Conservation (phyloP, 2,329 filamentous ascomycete genomes). For the Fusarium sp. region DNA sequence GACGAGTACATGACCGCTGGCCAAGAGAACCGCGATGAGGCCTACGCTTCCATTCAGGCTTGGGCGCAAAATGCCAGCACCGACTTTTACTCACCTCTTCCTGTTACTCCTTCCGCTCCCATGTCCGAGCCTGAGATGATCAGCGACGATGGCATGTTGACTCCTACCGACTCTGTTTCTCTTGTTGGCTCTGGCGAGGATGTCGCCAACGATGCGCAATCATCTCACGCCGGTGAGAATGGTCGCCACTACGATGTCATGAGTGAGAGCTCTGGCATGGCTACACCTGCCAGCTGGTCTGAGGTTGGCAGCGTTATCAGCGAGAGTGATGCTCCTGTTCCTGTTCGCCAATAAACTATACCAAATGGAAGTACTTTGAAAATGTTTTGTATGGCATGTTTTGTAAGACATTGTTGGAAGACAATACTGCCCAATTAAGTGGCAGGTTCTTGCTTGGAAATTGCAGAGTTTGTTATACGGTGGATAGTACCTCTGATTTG, state of each 20-base stretch:
- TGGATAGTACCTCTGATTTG: slow-evolving; percentile 5
- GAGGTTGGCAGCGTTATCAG: slow-evolving; percentile 73
- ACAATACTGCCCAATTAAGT: slow-evolving; percentile 2
- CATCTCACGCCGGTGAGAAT: slow-evolving; percentile 53
- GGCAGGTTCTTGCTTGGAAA: not conserved
- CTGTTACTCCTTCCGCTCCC: slow-evolving; percentile 61
- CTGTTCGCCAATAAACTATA: slow-evolving; percentile 48
- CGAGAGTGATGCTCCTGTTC: slow-evolving; percentile 60
- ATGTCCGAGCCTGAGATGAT: slow-evolving; percentile 65
- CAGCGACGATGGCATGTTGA: slow-evolving; percentile 64
- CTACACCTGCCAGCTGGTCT: slow-evolving; percentile 72
- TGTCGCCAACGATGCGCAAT: slow-evolving; percentile 57
- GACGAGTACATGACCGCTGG: slow-evolving; percentile 67
- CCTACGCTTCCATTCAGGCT: slow-evolving; percentile 72
- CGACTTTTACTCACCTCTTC: slow-evolving; percentile 72
- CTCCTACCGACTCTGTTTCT: slow-evolving; percentile 70
- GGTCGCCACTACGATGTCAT: slow-evolving; percentile 64
- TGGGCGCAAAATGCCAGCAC: slow-evolving; percentile 68
- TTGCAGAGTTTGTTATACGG: slow-evolving; percentile 12
- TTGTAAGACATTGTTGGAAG: no score
- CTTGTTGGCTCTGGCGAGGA: slow-evolving; percentile 65
- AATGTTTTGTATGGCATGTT: not conserved
- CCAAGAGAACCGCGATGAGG: slow-evolving; percentile 59
- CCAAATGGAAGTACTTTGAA: not conserved
- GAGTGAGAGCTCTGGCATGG: slow-evolving; percentile 70